A percentile compares a stretch with the other conserved stretches of the same genome.
phyloP scores from a whole-genome alignment of 177 flowering plant species.

The Telopea speciosissima region DNA sequence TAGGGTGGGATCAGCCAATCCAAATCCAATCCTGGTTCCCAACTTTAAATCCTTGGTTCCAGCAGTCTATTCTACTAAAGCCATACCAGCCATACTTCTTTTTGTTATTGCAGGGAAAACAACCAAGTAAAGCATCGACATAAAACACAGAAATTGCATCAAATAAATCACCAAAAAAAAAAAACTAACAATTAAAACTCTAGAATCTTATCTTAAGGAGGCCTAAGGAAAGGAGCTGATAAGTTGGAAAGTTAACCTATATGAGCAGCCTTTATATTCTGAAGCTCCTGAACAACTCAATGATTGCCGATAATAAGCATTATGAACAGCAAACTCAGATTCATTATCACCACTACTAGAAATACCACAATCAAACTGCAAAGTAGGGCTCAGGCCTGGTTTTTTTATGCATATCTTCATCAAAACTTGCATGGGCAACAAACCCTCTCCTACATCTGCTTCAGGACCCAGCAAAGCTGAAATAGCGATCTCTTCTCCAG shows the following conservation, averaged over 20 bases:
- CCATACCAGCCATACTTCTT: not conserved
- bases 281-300: constrained; percentile 23
- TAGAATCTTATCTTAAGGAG: not conserved
- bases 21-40: too few relatives aligned
- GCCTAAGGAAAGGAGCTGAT: not conserved
- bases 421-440: constrained; percentile 38
- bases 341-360: constrained; percentile 18
- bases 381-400: constrained; percentile 53
- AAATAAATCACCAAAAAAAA: not conserved
- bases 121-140: not conserved
- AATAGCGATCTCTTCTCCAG: constrained; percentile 70
- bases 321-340: constrained; percentile 35
- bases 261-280: constrained; percentile 52
- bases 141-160: not conserved
- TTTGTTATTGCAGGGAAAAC: not conserved
- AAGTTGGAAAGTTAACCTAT: constrained; percentile 34
- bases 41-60: too few relatives aligned
- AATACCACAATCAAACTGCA: constrained; percentile 72
- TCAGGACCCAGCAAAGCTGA: constrained; percentile 59
- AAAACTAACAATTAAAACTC: not conserved
- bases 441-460: constrained; percentile 11
- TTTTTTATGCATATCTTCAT: constrained; percentile 76
- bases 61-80: too few relatives aligned
- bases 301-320: constrained; percentile 39
- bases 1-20: too few relatives aligned